These are phyloP conservation scores for Lentinula raphanica DNA, from an alignment of 768 basidiomycete species.

Conservation along the genomic window DNA sequence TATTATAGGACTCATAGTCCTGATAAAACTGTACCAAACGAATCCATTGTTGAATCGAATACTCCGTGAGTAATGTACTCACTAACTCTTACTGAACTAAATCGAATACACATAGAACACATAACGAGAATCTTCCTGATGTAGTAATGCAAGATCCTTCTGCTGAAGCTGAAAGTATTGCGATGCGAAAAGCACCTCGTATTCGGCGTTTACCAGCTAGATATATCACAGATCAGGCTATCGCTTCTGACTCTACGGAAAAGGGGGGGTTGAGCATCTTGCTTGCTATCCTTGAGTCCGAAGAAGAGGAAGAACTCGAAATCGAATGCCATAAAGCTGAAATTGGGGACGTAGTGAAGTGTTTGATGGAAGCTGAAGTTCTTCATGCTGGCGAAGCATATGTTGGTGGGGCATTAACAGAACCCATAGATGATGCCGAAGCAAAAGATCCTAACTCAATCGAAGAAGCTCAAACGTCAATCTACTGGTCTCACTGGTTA, in stretches of 20 bases:
- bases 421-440: constrained; percentile 10
- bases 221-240: not conserved
- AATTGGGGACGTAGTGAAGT: not conserved
- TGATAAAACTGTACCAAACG: no score
- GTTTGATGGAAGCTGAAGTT: constrained; percentile 3
- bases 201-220: not conserved
- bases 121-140: not conserved
- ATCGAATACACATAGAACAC: no score
- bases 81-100: not conserved
- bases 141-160: not conserved
- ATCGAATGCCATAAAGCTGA: not conserved
- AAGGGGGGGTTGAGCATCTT: no score
- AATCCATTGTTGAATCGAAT: not conserved
- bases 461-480: no score
- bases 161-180: not conserved
- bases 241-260: no score
- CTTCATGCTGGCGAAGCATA: no score
- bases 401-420: constrained; percentile 5
- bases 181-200: not conserved
- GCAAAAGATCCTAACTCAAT: constrained; percentile 11
- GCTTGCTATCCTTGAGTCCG: not conserved
- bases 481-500: no score
- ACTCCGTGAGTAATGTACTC: not conserved
- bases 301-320: not conserved
- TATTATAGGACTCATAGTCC: no score